Base-by-base conservation (phyloP, 78 protist genomes). In the Emiliania huxleyi region DNA sequence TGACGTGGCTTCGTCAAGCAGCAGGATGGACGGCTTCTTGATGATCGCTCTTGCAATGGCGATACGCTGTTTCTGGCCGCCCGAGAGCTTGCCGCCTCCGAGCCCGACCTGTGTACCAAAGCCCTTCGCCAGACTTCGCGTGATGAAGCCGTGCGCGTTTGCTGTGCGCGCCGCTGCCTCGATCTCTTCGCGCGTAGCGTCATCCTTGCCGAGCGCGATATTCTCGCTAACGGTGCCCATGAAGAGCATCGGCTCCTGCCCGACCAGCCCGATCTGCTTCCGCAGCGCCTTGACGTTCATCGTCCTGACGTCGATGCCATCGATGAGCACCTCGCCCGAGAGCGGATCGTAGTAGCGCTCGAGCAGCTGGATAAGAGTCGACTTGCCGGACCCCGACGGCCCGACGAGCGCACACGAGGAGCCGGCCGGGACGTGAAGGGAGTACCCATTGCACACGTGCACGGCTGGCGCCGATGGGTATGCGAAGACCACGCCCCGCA, bases 1-100 rank as follows among this genome's bases (percentile, higher is more conserved):
- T 5, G 75, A 62, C 75, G 75, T 62, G 29, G 75, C 75, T 15
- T 62, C 99, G 92, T 99, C 99, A 18, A 99, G 96, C 21, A 99
- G 83, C 37, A 99, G 90, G 44, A 99, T 94, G 77, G 91, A 62
- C 37, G 99, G 99, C 48, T 97, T 89, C 73, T 91, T 40, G 29
- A 98, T 84, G 45, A 98, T 79, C 2, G 98, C 99, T 3, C 99
- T 93, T 1, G 99, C 99, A 29, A 98, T 95, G 44, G 98, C 98
- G 77, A 98, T 90, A 69, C 98, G 93, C 90, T 98, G 98, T 94
- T 95, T 94, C 95, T 98, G 98, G n/a, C 99, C 99, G 75, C 99
- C 99, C 45, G 95, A 83, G 45, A 99, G 94, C 85, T 42, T 56
- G 19, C 93, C 95, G 26, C 98, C 99, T 26, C 98, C 90, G 88